A percentile compares a stretch with the other conserved stretches of the same genome.
phyloP scores from a whole-genome alignment of 768 basidiomycete genomes.

The Naganishia vishniacii region DNA sequence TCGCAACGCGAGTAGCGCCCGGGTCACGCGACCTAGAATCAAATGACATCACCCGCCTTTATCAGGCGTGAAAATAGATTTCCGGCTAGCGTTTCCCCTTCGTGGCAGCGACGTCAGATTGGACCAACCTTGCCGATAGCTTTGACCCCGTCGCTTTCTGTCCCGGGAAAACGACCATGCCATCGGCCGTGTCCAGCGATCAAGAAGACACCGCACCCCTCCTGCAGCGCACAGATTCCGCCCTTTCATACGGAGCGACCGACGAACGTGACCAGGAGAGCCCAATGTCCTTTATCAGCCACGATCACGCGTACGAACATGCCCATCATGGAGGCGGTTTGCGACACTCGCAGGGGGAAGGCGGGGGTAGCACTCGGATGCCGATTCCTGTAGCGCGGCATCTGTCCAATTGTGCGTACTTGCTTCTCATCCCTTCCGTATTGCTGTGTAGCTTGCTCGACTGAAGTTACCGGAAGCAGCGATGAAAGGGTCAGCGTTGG shows the following conservation, averaged over 20 bases:
- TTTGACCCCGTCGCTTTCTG: no score
- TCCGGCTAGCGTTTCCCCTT: no score
- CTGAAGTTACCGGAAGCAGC: no score
- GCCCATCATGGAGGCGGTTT: constrained; percentile 6
- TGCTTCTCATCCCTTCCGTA: no score
- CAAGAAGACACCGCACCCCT: not conserved
- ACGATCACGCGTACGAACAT: constrained; percentile 18
- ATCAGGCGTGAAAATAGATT: no score
- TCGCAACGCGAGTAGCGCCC: no score
- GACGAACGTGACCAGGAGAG: not conserved
- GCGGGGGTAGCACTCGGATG: not conserved
- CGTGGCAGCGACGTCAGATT: no score
- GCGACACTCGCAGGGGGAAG: not conserved
- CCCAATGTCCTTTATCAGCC: constrained; percentile 5
- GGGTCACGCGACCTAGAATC: no score
- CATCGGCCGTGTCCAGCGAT: not conserved
- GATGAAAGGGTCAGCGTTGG: no score
- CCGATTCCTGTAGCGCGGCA: constrained; percentile 1
- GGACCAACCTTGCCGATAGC: no score
- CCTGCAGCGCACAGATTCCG: not conserved
- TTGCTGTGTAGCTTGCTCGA: no score
- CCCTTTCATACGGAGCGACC: not conserved
- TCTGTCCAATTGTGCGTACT: not conserved
- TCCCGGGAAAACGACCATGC: not conserved
- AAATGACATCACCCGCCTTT: no score